phyloP scores from a whole-genome alignment of 2,329 filamentous ascomycete genomes.

The Epichloe glyceriae region DNA sequence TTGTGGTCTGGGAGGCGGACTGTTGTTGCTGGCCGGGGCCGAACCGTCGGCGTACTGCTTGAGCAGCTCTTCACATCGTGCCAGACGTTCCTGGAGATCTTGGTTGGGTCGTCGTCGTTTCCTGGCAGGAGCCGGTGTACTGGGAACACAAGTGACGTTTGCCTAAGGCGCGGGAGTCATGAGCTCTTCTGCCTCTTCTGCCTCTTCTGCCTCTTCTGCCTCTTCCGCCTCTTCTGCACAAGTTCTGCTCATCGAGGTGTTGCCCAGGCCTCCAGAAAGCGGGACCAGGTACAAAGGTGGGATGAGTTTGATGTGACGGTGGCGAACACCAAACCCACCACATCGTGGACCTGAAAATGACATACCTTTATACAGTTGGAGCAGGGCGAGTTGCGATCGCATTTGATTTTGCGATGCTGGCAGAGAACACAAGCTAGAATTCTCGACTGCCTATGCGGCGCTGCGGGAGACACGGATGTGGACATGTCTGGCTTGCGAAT shows the following conservation, averaged over 20 bases:
- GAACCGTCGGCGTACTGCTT: constrained; percentile 40
- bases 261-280: not conserved
- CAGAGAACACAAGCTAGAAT: constrained; percentile 44
- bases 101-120: constrained; percentile 48
- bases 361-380: constrained; percentile 47
- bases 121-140: constrained; percentile 45
- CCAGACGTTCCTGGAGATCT: constrained; percentile 47
- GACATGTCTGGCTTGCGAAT: constrained; percentile 18
- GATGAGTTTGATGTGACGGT: not conserved
- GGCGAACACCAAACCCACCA: not conserved
- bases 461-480: constrained; percentile 12
- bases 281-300: not conserved
- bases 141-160: constrained; percentile 46
- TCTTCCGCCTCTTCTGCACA: not conserved
- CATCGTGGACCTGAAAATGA: not conserved
- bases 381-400: constrained; percentile 45
- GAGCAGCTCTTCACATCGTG: constrained; percentile 44
- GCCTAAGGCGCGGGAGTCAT: constrained; percentile 26
- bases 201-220: no score
- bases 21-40: constrained; percentile 11
- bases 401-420: constrained; percentile 51
- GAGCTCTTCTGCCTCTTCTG: not conserved
- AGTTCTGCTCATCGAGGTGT: not conserved
- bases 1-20: constrained; percentile 7
- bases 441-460: constrained; percentile 27